Percentiles rank a stretch among this genome's conserved stretches.
Evolutionary conservation across 768 basidiomycete genomes (phyloP).

Genomic region (Panellus pusillus): DNA sequence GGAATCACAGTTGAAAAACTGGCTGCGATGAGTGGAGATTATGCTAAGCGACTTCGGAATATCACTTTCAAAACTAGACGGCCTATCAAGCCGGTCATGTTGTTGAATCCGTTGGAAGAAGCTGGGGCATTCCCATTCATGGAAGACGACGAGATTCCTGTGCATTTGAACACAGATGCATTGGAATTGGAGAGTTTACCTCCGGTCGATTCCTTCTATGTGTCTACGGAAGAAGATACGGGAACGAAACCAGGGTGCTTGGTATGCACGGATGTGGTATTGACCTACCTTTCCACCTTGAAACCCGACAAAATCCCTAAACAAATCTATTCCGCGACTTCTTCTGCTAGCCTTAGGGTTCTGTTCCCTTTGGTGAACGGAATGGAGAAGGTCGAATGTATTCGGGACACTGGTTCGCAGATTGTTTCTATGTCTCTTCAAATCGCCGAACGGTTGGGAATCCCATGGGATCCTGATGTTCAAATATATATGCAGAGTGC

Average conservation of each 20-base stretch:
- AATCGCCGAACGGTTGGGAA: conserved; percentile 6
- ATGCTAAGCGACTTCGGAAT: too few relatives aligned
- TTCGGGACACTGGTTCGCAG: conserved; percentile 30
- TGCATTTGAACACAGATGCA: neutral
- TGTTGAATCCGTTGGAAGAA: neutral
- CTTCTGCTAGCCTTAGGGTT: too few relatives aligned
- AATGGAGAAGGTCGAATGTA: conserved; percentile 15
- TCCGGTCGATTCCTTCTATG: neutral
- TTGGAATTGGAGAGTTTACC: neutral
- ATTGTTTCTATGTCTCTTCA: conserved; percentile 26
- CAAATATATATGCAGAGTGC: conserved; percentile 14
- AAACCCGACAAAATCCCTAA: neutral
- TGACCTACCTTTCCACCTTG: conserved; percentile 13
- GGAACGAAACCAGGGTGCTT: neutral
- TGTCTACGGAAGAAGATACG: neutral
- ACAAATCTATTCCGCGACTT: too few relatives aligned
- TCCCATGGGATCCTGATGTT: conserved; percentile 13
- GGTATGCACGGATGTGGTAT: neutral
- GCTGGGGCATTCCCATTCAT: neutral
- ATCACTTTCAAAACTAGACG: too few relatives aligned
- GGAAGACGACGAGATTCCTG: neutral
- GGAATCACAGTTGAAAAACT: too few relatives aligned
- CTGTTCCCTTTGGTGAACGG: too few relatives aligned
- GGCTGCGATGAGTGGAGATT: too few relatives aligned
- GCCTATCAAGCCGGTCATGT: too few relatives aligned